Evolutionary conservation across 2,329 filamentous ascomycete genomes (phyloP), one percentile per base, ranked within the genome.

Genomic region (Hypoxylon sp.): DNA sequence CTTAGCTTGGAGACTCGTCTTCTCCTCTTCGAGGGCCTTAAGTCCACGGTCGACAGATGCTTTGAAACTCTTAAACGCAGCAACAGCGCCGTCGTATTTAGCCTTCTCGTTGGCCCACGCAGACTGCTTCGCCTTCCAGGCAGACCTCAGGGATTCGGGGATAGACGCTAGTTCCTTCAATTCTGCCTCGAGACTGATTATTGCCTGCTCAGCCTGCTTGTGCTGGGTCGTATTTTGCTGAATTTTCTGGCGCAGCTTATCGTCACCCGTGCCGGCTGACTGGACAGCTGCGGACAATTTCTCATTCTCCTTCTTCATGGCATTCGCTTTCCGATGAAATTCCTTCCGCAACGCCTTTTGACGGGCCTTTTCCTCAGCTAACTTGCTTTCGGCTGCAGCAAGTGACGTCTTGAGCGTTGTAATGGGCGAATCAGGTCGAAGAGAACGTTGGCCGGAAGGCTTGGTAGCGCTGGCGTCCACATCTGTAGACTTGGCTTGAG

Each of bases 361-460:
- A 58, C 88, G 88, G 66, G 87, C 85, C 73, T 89, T 90, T 75
- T 91, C 89, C 68, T 94, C 91, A 25, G 87, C 83, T 33, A 94
- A 84, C 78, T 91, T 92, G 64, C 86, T 84, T 76, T 94, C 91
- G 54, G 91, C 89, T 10, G 90, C 88, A 51, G 88, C 88, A 73
- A 95, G 93, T 1, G 92, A 94, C 31, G 91, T 92, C 78, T 89
- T 90, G 42, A 95, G 85, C 1, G 92, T 95, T 8, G 91, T 93
- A 8, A 89, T 90, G 2, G 92, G 92, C 11, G 92, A 95, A 69
- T 92, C 91, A 27, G 92, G 92, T 54, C 91, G 89, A 35, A 92
- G 85, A 17, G 88, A 87, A 64, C 89, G 87, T 75, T 90, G 89
- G 27, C 81, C 81, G 60, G 81, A 81, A 14, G 85, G 76, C 54